Evolutionary conservation across 2,329 filamentous ascomycete species (phyloP).

Genomic region (Arthrobotrys entomopaga): DNA sequence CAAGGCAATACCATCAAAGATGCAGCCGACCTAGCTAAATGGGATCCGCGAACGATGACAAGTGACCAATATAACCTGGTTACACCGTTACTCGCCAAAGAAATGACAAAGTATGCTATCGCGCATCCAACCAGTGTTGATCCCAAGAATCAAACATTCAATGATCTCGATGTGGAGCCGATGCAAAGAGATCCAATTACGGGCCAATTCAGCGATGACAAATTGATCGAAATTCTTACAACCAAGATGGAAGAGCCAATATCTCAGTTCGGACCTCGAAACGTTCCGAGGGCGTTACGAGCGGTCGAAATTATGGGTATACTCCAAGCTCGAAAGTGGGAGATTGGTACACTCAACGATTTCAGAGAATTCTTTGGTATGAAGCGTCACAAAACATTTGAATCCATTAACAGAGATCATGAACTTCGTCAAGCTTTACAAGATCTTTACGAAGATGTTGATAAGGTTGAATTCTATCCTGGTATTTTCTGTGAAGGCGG

Average conservation of each 20-base stretch:
- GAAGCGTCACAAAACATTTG: slow-evolving; percentile 65
- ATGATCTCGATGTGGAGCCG: slow-evolving; percentile 57
- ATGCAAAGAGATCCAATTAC: slow-evolving; percentile 46
- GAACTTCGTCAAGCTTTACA: slow-evolving; percentile 64
- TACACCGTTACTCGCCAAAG: slow-evolving; percentile 36
- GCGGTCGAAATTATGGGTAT: slow-evolving; percentile 72
- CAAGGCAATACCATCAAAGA: slow-evolving; percentile 34
- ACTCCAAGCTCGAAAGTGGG: slow-evolving; percentile 71
- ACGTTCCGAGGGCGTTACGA: slow-evolving; percentile 70
- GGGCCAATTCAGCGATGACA: slow-evolving; percentile 67
- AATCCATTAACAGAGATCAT: slow-evolving; percentile 67
- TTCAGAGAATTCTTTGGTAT: slow-evolving; percentile 68
- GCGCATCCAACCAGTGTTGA: slow-evolving; percentile 22
- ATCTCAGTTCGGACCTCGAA: slow-evolving; percentile 70
- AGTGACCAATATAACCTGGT: slow-evolving; percentile 47
- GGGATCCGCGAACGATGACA: slow-evolving; percentile 55
- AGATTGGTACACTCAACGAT: slow-evolving; percentile 69
- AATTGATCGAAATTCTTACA: slow-evolving; percentile 68
- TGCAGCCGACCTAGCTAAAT: slow-evolving; percentile 28
- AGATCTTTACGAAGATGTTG: slow-evolving; percentile 67
- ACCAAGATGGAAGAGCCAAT: slow-evolving; percentile 71
- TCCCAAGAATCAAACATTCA: slow-evolving; percentile 42
- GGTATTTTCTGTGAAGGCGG: slow-evolving; percentile 68
- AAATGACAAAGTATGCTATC: slow-evolving; percentile 17
- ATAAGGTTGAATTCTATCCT: slow-evolving; percentile 70